Percentiles rank a stretch among this genome's conserved stretches.
phyloP scores from a whole-genome alignment of 1,139 yeast genomes.

The Candida sanyaensis region DNA sequence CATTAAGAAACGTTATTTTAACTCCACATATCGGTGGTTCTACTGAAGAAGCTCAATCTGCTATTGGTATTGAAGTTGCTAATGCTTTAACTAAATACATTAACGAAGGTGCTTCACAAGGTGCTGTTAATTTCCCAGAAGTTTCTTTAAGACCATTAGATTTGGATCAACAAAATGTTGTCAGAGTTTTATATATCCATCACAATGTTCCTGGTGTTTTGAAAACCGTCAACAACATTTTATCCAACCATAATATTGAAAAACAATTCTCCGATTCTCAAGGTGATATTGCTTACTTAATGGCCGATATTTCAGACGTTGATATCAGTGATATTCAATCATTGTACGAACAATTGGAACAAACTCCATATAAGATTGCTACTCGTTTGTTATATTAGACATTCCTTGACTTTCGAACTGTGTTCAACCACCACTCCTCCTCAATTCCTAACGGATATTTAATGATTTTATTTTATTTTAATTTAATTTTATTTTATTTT shows the following conservation, averaged over 20 bases:
- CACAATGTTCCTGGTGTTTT: constrained; percentile 99
- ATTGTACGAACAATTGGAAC: constrained; percentile 82
- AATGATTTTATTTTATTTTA: too few relatives aligned
- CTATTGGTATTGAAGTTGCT: constrained; percentile 95
- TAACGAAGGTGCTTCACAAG: constrained; percentile 94
- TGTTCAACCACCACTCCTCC: not conserved
- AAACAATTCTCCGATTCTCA: constrained; percentile 96
- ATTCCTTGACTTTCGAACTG: not conserved
- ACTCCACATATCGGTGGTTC: constrained; percentile 99
- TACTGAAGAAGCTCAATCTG: constrained; percentile 98
- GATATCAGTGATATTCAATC: constrained; percentile 78
- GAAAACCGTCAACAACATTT: constrained; percentile 94
- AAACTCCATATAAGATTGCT: constrained; percentile 87
- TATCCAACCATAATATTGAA: constrained; percentile 94
- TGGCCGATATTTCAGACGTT: constrained; percentile 96
- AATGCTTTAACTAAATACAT: constrained; percentile 84
- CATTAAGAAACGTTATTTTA: constrained; percentile 84
- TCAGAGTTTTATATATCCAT: constrained; percentile 94
- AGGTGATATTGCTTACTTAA: constrained; percentile 94
- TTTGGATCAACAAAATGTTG: constrained; percentile 83
- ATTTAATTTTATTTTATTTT: too few relatives aligned
- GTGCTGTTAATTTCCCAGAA: constrained; percentile 99
- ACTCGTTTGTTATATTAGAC: constrained; percentile 82
- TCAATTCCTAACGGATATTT: too few relatives aligned
- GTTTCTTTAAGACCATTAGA: constrained; percentile 88